Base-by-base conservation (phyloP, 305 asterid genomes). In the Fraxinus velutina region DNA sequence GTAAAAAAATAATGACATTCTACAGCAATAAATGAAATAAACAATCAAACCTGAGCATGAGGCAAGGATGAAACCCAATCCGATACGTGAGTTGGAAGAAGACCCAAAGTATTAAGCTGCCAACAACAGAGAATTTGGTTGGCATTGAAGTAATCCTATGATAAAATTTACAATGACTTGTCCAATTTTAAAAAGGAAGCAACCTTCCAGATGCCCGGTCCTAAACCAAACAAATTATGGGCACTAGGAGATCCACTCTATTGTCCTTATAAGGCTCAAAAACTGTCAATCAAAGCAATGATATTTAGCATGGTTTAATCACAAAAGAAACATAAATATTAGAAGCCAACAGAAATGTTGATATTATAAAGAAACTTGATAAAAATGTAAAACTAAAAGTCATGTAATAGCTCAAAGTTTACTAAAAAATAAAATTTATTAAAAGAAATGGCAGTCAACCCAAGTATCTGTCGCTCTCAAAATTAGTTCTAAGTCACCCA, bases 1-100 rank as follows among this genome's bases (percentile, higher is more conserved):
- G 4, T 62, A 5, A 24, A 76, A 68, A 29, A 64, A 15, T 39
- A 34, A 33, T 8, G 42, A 30, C 6, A 24, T 47, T 19, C n/a
- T 2, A 73, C 30, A 32, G 36, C 19, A 77, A 70, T 6, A 5
- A 15, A 77, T 75, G 34, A 81, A 55, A 82, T 75, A 36, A 17
- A 75, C 8, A 73, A 77, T 82, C 81, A 27, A 82, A 95, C 99
- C 99, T 93, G 99, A 79, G 97, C 94, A 19, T 98, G 99, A 80
- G 98, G 91, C 86, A 95, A 87, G 78, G 99, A 95, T 52, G 99
- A 95, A 79, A 95, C 99, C 99, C 99, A 95, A 33, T 95, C 98
- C 0, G 97, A 95, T 64, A 92, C 87, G 75, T 95, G 98, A 66
- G 97, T 93, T 82, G 99, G 99, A 81, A 93, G 99, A 91, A 95